Conservation (phyloP, 768 basidiomycete genomes). For the Dentipellis sp. region DNA sequence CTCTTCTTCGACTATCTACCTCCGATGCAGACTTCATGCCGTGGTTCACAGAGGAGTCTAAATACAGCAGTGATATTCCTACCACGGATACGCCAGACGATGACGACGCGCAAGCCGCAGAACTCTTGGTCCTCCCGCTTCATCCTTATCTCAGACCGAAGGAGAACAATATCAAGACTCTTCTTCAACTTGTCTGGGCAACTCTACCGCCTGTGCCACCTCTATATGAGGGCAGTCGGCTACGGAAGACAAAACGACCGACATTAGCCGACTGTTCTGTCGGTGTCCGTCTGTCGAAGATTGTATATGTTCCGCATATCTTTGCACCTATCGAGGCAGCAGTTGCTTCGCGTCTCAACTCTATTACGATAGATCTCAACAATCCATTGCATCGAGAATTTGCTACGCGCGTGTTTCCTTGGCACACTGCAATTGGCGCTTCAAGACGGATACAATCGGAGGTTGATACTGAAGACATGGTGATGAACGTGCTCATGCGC, state of each 20-base stretch:
- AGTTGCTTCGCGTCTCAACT: not conserved
- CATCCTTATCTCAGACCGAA: not conserved
- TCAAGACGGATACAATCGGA: not conserved
- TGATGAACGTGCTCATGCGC: not conserved
- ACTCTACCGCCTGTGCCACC: not conserved
- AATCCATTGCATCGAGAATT: not conserved
- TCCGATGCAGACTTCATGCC: no score
- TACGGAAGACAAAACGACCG: not conserved
- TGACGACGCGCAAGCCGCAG: no score
- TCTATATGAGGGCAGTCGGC: not conserved
- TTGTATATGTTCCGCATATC: not conserved
- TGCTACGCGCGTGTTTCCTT: not conserved
- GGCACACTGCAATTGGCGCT: not conserved
- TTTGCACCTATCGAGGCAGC: not conserved
- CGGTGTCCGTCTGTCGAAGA: not conserved
- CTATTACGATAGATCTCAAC: not conserved
- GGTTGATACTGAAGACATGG: not conserved
- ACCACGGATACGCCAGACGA: no score
- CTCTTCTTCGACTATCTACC: no score
- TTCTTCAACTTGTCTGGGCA: not conserved
- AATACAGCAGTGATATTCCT: not conserved
- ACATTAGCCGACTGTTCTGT: not conserved
- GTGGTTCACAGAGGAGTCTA: not conserved
- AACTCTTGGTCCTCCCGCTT: not conserved
- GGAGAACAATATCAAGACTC: not conserved